Base-by-base conservation (phyloP, 2,329 filamentous ascomycete species). In the Nothomitra cinnamomea region DNA sequence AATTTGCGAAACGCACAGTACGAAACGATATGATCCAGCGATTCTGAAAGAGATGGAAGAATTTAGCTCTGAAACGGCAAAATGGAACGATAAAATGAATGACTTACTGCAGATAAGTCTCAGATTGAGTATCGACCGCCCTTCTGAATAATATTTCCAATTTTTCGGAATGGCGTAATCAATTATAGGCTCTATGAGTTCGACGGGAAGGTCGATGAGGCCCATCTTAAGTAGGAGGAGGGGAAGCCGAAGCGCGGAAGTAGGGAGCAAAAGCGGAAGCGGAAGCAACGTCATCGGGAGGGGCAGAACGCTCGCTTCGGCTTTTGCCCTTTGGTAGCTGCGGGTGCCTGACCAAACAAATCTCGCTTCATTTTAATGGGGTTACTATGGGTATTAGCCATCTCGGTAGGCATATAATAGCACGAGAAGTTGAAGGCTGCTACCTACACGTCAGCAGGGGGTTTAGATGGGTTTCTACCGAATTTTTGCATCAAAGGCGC, bases 381-480 rank as follows among this genome's bases (percentile, higher is more conserved):
- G n/a, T n/a, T n/a, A n/a, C n/a, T n/a, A n/a, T n/a, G n/a, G n/a
- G n/a, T n/a, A n/a, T n/a, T n/a, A n/a, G n/a, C n/a, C n/a, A n/a
- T n/a, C n/a, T n/a, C n/a, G n/a, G n/a, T n/a, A n/a, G n/a, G n/a
- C n/a, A n/a, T n/a, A n/a, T n/a, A n/a, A n/a, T n/a, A n/a, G n/a
- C n/a, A n/a, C 6, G 65, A 72, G 59, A 58, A 60, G 1, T 57
- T 78, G 8, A 72, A 74, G 56, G 64, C 69, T 51, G 74, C 68
- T 0, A 66, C 77, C 48, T 79, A 79, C 59, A 73, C 75, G 0
- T 73, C 69, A 12, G 66, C 73, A 0, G 77, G 77, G 1, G 77
- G 72, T 1, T 74, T 73, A 55, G 77, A 80, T 60, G 77, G 80
- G 56, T 79, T 76, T 58, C 73, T 79, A 22, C 74, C 75, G 0